Base-by-base conservation (phyloP, 2,329 filamentous ascomycete genomes). In the Bipolaris zeicola region DNA sequence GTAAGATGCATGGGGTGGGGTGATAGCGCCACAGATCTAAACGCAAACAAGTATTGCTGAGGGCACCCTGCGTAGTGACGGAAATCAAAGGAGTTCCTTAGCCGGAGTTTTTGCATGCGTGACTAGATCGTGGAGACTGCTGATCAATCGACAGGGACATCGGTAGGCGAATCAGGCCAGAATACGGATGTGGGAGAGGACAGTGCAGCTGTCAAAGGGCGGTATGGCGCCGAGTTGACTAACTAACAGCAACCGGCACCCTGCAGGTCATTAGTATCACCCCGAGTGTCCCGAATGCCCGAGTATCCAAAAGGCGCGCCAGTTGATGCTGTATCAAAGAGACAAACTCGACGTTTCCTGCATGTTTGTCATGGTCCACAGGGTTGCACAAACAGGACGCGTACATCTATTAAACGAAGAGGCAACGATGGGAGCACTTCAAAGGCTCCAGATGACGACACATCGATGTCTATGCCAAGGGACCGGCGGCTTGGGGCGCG, bases 401-500 rank as follows among this genome's bases (percentile, higher is more conserved):
- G 37, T 43, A 33, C 28, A 31, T 10, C 10, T 13, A 31, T 31
- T 14, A 3, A 11, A 36, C 24, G 22, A 14, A 37, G 11, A 20
- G 26, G n/a, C 28, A 28, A 28, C 37, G n/a, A 37, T 22, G 14
- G 16, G 10, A 26, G 20, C 42, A 42, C 42, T 14, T 33, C 33
- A 38, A n/a, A 44, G 20, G 38, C 37, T 43, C 50, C 44, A 6
- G 8, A 49, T 57, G 50, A 53, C 50, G 43, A 24, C 43, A 39
- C 37, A n/a, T 26, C 22, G 16, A 45, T 33, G 26, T 34, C 6
- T n/a, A 7, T n/a, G 54, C 54, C 54, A 57, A 57, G 54, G 28
- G n/a, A 16, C 38, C 50, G 44, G 38, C 46, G 54, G 50, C 54
- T 57, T 57, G 54, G 54, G 54, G 50, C 22, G 46, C 50, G 50